These are phyloP conservation scores for Jasminum sambac DNA, from an alignment of 257 asterid species.

Conservation along the genomic window DNA sequence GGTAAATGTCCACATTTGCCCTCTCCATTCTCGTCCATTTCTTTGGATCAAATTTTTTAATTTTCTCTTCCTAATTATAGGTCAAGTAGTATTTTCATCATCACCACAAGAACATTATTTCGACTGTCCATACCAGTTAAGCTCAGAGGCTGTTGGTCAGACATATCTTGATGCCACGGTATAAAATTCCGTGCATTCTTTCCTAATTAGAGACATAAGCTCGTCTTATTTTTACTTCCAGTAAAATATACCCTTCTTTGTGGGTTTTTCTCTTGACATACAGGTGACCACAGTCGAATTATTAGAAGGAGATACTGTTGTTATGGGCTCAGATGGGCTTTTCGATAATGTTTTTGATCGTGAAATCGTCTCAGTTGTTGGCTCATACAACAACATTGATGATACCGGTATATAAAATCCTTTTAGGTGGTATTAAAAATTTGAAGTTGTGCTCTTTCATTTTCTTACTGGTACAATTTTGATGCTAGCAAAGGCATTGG, in stretches of 20 bases:
- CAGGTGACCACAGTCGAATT: constrained; percentile 73
- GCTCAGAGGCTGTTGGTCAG: constrained; percentile 83
- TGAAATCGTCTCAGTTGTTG: constrained; percentile 54
- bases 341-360: constrained; percentile 71
- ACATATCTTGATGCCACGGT: constrained; percentile 90
- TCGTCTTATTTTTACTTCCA: background rate
- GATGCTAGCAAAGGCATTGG: constrained; percentile 77
- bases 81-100: constrained; percentile 66
- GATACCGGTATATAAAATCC: constrained; percentile 57
- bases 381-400: constrained; percentile 35
- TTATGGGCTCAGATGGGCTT: constrained; percentile 88
- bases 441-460: constrained; percentile 1
- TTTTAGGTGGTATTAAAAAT: background rate
- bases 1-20: constrained; percentile 34
- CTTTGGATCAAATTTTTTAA: constrained; percentile 1
- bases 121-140: constrained; percentile 89
- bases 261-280: constrained; percentile 21
- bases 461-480: constrained; percentile 27
- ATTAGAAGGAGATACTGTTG: constrained; percentile 62
- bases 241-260: background rate
- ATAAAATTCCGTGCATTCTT: constrained; percentile 21
- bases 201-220: background rate
- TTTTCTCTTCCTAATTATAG: constrained; percentile 31
- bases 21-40: background rate
- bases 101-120: constrained; percentile 90